Evolutionary conservation across 1,284 basidiomycete genomes (phyloP).

Genomic region (Cryptococcus wingfieldii): DNA sequence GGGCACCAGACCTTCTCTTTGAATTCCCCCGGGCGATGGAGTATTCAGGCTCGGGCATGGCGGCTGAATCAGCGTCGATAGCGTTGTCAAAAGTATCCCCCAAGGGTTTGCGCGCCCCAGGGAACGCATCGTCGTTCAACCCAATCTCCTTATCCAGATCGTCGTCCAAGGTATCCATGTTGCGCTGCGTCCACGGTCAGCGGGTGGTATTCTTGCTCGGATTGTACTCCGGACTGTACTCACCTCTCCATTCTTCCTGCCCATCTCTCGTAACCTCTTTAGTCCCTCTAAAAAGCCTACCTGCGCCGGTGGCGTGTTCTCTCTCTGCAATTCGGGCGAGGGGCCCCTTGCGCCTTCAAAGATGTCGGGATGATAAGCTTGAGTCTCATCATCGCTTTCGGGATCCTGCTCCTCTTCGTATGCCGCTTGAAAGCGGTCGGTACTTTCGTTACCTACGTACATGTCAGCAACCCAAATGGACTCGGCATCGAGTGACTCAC

Average conservation of each 20-base stretch:
- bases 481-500: slow-evolving; percentile 3
- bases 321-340: background rate
- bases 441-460: slow-evolving; percentile 22
- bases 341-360: background rate
- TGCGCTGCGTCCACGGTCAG: slow-evolving; percentile 1
- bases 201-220: background rate
- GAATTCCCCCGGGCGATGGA: background rate
- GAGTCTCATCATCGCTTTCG: slow-evolving; percentile 34
- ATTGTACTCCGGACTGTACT: slow-evolving; percentile 10
- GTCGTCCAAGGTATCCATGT: slow-evolving; percentile 6
- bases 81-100: background rate
- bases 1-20: too few species aligned
- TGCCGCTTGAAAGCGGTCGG: slow-evolving; percentile 24
- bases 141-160: slow-evolving; percentile 14
- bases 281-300: slow-evolving; percentile 8
- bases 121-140: background rate
- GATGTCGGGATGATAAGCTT: background rate
- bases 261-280: slow-evolving; percentile 20
- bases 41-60: slow-evolving; percentile 3
- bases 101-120: background rate
- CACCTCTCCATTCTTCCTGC: slow-evolving; percentile 22
- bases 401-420: slow-evolving; percentile 31
- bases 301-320: background rate
- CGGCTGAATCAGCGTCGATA: slow-evolving; percentile 1
- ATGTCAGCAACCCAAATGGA: background rate